A percentile compares a stretch with the other conserved stretches of the same genome.
Evolutionary conservation across 2,329 filamentous ascomycete species (phyloP).

Genomic region (Phyllosticta citrichinensis): DNA sequence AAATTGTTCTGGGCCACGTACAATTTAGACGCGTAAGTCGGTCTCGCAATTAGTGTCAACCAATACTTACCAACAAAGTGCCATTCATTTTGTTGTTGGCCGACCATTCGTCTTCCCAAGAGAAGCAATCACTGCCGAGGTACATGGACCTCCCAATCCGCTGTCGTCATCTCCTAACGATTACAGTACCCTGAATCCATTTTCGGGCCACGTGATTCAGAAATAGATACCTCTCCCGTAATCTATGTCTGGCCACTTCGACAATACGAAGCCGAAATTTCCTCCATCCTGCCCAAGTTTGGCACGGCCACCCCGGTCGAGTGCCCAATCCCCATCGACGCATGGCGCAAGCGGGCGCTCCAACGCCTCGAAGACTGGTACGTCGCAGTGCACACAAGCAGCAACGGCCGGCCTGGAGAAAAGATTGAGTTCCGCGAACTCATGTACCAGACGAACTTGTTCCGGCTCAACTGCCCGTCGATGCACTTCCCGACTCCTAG

Average conservation of each 20-base stretch:
- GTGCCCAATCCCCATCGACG: neutral
- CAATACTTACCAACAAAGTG: neutral
- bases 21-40: slow-evolving; percentile 2
- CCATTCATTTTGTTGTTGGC: slow-evolving; percentile 4
- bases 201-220: neutral
- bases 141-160: neutral
- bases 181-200: slow-evolving; percentile 3
- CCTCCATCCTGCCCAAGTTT: neutral
- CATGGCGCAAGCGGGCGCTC: slow-evolving; percentile 3
- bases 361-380: slow-evolving; percentile 9
- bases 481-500: neutral
- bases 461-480: slow-evolving; percentile 4
- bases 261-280: slow-evolving; percentile 6
- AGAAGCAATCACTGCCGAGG: slow-evolving; percentile 1
- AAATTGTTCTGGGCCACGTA: slow-evolving; percentile 9
- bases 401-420: slow-evolving; percentile 5
- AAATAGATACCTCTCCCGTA: neutral
- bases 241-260: slow-evolving; percentile 5
- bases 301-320: neutral
- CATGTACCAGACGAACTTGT: slow-evolving; percentile 9
- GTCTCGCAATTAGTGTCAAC: neutral
- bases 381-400: slow-evolving; percentile 1
- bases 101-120: slow-evolving; percentile 4
- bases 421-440: slow-evolving; percentile 8
- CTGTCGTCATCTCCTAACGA: neutral